phyloP scores from a whole-genome alignment of 495 filamentous ascomycete genomes.

The Penicillium coprophilum region DNA sequence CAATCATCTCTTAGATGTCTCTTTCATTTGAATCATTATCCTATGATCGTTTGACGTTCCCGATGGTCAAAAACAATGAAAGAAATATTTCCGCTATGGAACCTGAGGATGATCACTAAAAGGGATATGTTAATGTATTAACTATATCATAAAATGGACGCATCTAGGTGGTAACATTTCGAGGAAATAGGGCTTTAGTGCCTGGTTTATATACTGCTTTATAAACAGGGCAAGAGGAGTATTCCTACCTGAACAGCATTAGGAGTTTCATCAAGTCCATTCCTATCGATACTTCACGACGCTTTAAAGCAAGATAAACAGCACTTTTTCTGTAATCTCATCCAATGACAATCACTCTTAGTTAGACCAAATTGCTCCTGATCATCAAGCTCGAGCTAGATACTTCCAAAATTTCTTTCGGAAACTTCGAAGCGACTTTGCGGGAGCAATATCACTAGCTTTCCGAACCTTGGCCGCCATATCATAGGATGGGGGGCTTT shows the following conservation, averaged over 20 bases:
- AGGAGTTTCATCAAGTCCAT: conserved; percentile 6
- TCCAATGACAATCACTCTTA: neutral
- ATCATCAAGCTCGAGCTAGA: neutral
- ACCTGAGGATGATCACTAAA: conserved; percentile 5
- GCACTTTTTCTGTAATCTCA: neutral
- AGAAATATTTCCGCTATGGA: conserved; percentile 5
- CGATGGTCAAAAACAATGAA: neutral
- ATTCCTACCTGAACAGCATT: conserved; percentile 4
- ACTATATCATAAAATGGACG: conserved; percentile 9
- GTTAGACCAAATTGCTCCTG: neutral
- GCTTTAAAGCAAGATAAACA: conserved; percentile 2
- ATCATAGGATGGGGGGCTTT: conserved; percentile 2
- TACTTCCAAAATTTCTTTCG: conserved; percentile 1
- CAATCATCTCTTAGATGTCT: neutral
- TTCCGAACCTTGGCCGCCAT: neutral
- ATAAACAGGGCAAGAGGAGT: conserved; percentile 1
- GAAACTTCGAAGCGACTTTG: conserved; percentile 1
- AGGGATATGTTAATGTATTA: conserved; percentile 5
- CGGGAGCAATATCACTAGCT: neutral
- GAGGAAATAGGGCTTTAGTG: conserved; percentile 4
- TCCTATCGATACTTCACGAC: neutral
- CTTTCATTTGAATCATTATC: conserved; percentile 3
- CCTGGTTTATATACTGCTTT: conserved; percentile 3
- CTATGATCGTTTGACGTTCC: neutral
- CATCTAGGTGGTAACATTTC: conserved; percentile 3